These are phyloP conservation scores for Elaeis guineensis DNA, from an alignment of 176 grass and related monocot genomes.

Conservation along the genomic window DNA sequence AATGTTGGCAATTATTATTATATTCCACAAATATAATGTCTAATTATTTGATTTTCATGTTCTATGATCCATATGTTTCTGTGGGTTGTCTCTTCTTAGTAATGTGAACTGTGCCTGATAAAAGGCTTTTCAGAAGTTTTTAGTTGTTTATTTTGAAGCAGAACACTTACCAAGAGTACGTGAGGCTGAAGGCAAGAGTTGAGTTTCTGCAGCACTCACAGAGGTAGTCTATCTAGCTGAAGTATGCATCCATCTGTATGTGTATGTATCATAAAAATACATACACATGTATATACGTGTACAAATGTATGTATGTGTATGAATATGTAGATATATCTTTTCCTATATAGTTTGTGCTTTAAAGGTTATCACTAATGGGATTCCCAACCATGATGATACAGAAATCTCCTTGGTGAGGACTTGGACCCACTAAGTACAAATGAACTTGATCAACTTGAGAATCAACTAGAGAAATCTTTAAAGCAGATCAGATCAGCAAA, in stretches of 20 bases:
- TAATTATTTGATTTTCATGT: no score
- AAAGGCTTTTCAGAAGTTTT: no score
- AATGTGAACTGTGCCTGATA: no score
- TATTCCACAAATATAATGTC: no score
- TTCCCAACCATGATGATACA: constrained; percentile 6
- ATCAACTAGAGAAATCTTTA: constrained; percentile 58
- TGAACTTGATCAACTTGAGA: constrained; percentile 71
- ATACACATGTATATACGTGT: no score
- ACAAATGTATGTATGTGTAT: not conserved
- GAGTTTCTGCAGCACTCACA: constrained; percentile 77
- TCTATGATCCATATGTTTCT: no score
- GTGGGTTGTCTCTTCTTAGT: no score
- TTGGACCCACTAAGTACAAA: constrained; percentile 38
- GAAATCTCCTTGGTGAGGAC: constrained; percentile 89
- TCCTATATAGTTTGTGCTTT: not conserved
- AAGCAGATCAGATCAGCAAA: constrained; percentile 77
- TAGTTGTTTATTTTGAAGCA: constrained; percentile 24
- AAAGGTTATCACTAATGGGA: not conserved
- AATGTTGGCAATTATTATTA: no score
- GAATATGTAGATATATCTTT: not conserved
- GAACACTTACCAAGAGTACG: constrained; percentile 73
- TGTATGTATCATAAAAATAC: no score
- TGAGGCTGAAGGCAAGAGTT: constrained; percentile 60
- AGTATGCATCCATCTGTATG: no score
- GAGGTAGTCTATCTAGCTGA: constrained; percentile 25